Evolutionary conservation across 164 flowering plant species (phyloP).

Genomic region (Paratinospora sagittata): DNA sequence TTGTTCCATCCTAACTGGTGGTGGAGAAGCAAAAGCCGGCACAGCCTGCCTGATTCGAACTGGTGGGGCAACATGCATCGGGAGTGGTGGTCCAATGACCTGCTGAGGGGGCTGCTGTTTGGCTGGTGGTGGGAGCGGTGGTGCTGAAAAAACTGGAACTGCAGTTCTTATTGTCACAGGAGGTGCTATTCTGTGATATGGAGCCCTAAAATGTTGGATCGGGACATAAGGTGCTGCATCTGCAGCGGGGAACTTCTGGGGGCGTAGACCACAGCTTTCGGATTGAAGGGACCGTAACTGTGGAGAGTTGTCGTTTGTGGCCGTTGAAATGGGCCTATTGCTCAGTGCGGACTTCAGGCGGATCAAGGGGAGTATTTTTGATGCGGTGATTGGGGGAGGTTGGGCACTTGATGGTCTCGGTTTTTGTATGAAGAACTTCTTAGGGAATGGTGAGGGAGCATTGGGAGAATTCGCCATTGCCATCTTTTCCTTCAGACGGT

Average conservation of each 20-base stretch:
- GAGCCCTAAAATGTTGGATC: slow-evolving; percentile 39
- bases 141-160: slow-evolving; percentile 78
- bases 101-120: slow-evolving; percentile 20
- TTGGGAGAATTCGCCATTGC: slow-evolving; percentile 36
- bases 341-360: slow-evolving; percentile 46
- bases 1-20: slow-evolving; percentile 20
- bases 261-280: slow-evolving; percentile 35
- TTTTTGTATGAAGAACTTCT: slow-evolving; percentile 40
- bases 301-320: slow-evolving; percentile 18
- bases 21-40: slow-evolving; percentile 37
- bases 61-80: slow-evolving; percentile 27
- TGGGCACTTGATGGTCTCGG: slow-evolving; percentile 62
- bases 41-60: slow-evolving; percentile 34
- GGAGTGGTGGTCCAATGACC: slow-evolving; percentile 30
- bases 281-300: slow-evolving; percentile 20
- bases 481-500: slow-evolving; percentile 61
- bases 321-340: slow-evolving; percentile 24
- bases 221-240: slow-evolving; percentile 77
- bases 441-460: slow-evolving; percentile 43
- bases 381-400: slow-evolving; percentile 49
- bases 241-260: slow-evolving; percentile 51
- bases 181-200: slow-evolving; percentile 66
- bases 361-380: slow-evolving; percentile 81
- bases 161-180: slow-evolving; percentile 82
- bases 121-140: slow-evolving; percentile 43